Evolutionary conservation across 306 rosid species (phyloP).

Genomic region (Prinsepia uniflora): DNA sequence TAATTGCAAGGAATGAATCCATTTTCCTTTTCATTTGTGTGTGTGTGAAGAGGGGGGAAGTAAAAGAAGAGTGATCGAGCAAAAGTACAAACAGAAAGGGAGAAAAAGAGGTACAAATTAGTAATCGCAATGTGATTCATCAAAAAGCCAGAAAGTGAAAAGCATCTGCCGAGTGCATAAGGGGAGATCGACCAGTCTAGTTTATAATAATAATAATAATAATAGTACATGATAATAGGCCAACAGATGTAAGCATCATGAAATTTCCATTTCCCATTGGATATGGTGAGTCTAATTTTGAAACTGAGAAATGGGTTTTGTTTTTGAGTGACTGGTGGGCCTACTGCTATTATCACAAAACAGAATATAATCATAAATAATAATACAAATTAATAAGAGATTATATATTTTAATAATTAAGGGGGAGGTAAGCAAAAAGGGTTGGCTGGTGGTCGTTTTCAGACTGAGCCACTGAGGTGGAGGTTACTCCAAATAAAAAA

Average conservation of each 20-base stretch:
- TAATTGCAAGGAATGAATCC: not conserved
- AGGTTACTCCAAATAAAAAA: slow-evolving; percentile 54
- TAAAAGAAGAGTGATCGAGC: slow-evolving; percentile 6
- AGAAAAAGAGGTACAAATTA: slow-evolving; percentile 44
- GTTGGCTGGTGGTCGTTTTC: slow-evolving; percentile 86
- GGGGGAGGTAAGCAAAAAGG: slow-evolving; percentile 45
- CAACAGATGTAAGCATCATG: slow-evolving; percentile 33
- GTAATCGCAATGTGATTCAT: slow-evolving; percentile 48
- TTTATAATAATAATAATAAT: slow-evolving; percentile 29
- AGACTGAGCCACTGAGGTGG: slow-evolving; percentile 63
- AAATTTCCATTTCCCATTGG: slow-evolving; percentile 46
- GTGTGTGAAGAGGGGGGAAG: slow-evolving; percentile 25
- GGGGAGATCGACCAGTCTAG: slow-evolving; percentile 22
- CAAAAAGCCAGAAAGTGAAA: slow-evolving; percentile 62
- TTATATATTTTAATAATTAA: slow-evolving; percentile 15
- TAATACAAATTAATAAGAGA: slow-evolving; percentile 12
- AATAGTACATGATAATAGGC: slow-evolving; percentile 34
- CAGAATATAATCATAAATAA: slow-evolving; percentile 23
- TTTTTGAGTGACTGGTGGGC: slow-evolving; percentile 59
- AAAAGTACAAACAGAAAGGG: slow-evolving; percentile 26
- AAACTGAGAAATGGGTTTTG: slow-evolving; percentile 42
- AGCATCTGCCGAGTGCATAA: slow-evolving; percentile 36
- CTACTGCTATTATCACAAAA: slow-evolving; percentile 45
- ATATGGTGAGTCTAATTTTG: slow-evolving; percentile 42
- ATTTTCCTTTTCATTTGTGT: not conserved